Evolutionary conservation across 2,329 filamentous ascomycete species (phyloP).

Genomic region (Daldinia sp.): DNA sequence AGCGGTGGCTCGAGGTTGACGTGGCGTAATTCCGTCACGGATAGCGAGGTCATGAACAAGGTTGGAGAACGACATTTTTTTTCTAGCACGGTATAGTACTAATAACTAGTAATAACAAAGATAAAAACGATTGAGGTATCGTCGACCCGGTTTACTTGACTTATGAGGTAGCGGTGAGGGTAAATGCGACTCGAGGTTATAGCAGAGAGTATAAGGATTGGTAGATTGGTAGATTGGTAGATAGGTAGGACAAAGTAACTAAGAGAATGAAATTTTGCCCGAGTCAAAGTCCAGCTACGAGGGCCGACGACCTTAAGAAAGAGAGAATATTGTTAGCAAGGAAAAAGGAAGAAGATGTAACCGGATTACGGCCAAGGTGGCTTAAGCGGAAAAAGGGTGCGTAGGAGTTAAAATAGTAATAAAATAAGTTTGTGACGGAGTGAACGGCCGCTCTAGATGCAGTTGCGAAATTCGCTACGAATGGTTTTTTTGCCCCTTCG

Average conservation of each 20-base stretch:
- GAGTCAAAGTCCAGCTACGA: not conserved
- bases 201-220: not conserved
- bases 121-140: not conserved
- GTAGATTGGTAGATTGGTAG: not conserved
- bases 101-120: not conserved
- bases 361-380: not conserved
- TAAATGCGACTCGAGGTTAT: not conserved
- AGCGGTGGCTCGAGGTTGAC: slow-evolving; percentile 58
- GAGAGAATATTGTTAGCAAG: not conserved
- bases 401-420: not conserved
- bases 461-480: slow-evolving; percentile 12
- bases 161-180: not conserved
- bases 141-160: not conserved
- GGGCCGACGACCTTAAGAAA: not conserved
- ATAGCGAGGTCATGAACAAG: slow-evolving; percentile 71
- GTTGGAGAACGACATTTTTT: slow-evolving; percentile 72
- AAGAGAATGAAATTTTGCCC: slow-evolving; percentile 3
- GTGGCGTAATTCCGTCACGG: slow-evolving; percentile 59
- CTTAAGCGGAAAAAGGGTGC: slow-evolving; percentile 11
- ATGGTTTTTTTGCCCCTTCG: slow-evolving; percentile 26
- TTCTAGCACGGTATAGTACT: slow-evolving; percentile 8
- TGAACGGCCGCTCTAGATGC: slow-evolving; percentile 12
- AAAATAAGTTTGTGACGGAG: slow-evolving; percentile 30
- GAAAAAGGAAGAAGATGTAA: not conserved
- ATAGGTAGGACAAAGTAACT: not conserved